phyloP scores from a whole-genome alignment of 495 filamentous ascomycete species.

The Lasiosphaeria hispida region DNA sequence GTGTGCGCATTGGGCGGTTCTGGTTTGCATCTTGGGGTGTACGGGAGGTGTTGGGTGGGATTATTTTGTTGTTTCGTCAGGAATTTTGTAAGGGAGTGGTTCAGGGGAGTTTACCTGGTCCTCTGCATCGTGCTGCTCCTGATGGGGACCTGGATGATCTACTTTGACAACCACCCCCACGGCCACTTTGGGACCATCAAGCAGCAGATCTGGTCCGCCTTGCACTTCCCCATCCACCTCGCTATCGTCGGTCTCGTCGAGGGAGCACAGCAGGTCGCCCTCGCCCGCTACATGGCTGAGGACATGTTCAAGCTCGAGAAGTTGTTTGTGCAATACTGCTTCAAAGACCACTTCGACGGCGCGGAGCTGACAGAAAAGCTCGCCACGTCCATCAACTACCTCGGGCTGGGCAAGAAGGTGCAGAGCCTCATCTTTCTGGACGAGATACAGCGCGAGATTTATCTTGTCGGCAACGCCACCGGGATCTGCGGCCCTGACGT shows the following conservation, averaged over 20 bases:
- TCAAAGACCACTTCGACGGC: constrained; percentile 32
- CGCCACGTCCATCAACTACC: constrained; percentile 9
- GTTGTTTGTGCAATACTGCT: constrained; percentile 14
- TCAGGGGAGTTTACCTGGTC: too few relatives aligned
- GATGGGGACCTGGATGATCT: constrained; percentile 55
- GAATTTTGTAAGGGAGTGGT: too few relatives aligned
- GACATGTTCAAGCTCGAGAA: constrained; percentile 12
- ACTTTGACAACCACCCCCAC: constrained; percentile 57
- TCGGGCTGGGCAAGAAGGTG: constrained; percentile 24
- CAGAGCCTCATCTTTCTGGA: constrained; percentile 14
- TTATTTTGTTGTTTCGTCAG: too few relatives aligned
- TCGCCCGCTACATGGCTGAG: constrained; percentile 25
- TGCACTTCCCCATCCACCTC: constrained; percentile 67
- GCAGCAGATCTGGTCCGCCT: constrained; percentile 60
- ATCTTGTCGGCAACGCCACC: constrained; percentile 8
- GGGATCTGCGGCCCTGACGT: constrained; percentile 17
- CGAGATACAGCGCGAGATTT: constrained; percentile 7
- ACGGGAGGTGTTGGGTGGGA: too few relatives aligned
- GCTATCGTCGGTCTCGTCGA: constrained; percentile 61
- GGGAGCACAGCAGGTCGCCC: constrained; percentile 43
- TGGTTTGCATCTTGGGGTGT: too few relatives aligned
- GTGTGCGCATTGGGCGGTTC: too few relatives aligned
- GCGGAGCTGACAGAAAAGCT: constrained; percentile 14
- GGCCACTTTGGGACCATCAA: constrained; percentile 52
- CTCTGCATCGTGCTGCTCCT: too few relatives aligned